A percentile compares a stretch with the other conserved stretches of the same genome.
These are phyloP conservation scores for Fusarium fujikuroi DNA, from an alignment of 2,329 filamentous ascomycete species.

Conservation along the genomic window DNA sequence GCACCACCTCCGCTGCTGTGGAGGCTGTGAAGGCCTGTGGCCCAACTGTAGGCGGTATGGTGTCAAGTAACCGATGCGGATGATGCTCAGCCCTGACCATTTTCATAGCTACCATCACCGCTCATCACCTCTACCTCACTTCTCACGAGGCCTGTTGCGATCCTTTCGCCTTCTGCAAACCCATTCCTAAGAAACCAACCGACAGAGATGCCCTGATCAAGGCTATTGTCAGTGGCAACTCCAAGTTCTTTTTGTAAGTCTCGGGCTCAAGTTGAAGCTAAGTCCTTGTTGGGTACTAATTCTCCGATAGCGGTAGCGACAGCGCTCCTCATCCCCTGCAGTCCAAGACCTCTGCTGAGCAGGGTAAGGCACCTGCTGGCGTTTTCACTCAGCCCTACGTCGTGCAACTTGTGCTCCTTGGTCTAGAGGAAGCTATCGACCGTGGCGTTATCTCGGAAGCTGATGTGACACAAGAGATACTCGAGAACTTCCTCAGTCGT, in stretches of 20 bases:
- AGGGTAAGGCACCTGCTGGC: constrained; percentile 72
- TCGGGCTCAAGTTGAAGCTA: neutral
- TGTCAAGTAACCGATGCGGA: neutral
- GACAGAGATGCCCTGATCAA: constrained; percentile 78
- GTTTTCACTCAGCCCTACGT: constrained; percentile 84
- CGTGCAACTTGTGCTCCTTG: constrained; percentile 70
- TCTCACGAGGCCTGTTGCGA: constrained; percentile 76
- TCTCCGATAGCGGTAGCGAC: constrained; percentile 61
- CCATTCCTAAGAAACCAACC: constrained; percentile 77
- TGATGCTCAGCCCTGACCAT: neutral
- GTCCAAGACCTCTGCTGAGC: constrained; percentile 63
- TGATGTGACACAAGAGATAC: constrained; percentile 64
- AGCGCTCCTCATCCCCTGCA: constrained; percentile 71
- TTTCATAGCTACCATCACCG: constrained; percentile 77
- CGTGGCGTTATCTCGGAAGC: constrained; percentile 61
- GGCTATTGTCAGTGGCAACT: constrained; percentile 66
- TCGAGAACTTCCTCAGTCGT: constrained; percentile 65
- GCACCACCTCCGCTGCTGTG: constrained; percentile 84
- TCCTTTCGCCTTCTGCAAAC: constrained; percentile 74
- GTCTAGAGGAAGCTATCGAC: constrained; percentile 69
- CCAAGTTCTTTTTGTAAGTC: constrained; percentile 77
- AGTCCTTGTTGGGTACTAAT: neutral
- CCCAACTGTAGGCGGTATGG: constrained; percentile 72
- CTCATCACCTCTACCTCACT: constrained; percentile 85
- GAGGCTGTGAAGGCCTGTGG: constrained; percentile 82